Evolutionary conservation across 2,329 filamentous ascomycete species (phyloP), one percentile per base, ranked within the genome.

Genomic region (Colletotrichum liriopes): DNA sequence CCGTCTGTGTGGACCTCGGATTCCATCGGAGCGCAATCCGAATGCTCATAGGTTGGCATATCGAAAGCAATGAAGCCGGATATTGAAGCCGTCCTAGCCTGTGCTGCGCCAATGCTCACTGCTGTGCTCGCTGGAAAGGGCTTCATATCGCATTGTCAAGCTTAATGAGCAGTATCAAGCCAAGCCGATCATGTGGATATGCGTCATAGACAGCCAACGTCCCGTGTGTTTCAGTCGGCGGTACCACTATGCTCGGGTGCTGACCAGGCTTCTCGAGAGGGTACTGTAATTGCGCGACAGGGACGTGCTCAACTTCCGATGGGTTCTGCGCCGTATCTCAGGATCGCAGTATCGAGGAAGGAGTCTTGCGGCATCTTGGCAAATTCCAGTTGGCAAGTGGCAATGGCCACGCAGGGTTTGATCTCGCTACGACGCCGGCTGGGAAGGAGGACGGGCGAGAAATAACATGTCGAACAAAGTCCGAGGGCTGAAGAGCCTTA

Each of bases 401-500:
- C 61, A 62, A 72, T 73, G 62, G 56, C 71, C 71, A 72, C 49
- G 45, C 32, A 26, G 54, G 49, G 58, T 65, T 62, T 69, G 45
- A 61, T 67, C 51, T 74, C 73, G 73, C 71, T 67, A 65, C 52
- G 62, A 70, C 66, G 73, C 74, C 74, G 74, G 78, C 78, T 77
- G 75, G 79, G 79, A 80, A 79, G 77, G 77, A 80, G 77, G 76
- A 78, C 78, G 78, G 55, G 80, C 82, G 81, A 82, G 77, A 78
- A 81, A 82, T 73, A 79, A 81, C 77, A 84, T 86, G 90, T 89
- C 91, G 91, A 93, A 89, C 86, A 89, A 91, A 92, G 88, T 90
- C 91, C 90, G 83, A 88, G 89, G 87, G 91, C 87, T 84, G 82
- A 86, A 84, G 81, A 86, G 90, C 92, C 92, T 92, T 88, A 93